phyloP scores from a whole-genome alignment of 2,329 filamentous ascomycete species.

The Venturia aucupariae region DNA sequence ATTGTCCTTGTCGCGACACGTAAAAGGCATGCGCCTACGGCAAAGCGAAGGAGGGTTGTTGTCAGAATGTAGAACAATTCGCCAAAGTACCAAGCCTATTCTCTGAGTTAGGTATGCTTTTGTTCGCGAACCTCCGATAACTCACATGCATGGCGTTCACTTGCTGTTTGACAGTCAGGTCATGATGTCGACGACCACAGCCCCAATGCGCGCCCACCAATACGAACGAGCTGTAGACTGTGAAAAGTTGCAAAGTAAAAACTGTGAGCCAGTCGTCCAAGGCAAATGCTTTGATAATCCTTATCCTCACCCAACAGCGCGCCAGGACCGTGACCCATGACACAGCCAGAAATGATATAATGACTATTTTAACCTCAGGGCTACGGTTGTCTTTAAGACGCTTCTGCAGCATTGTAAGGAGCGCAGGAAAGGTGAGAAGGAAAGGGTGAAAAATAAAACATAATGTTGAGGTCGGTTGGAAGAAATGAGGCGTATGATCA shows the following conservation, averaged over 20 bases:
- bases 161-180: neutral
- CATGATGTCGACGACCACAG: neutral
- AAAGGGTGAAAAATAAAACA: neutral
- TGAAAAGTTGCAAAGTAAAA: conserved; percentile 9
- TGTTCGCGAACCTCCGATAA: neutral
- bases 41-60: conserved; percentile 5
- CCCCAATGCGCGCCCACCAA: conserved; percentile 4
- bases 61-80: conserved; percentile 14
- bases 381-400: conserved; percentile 5
- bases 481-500: neutral
- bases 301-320: conserved; percentile 8
- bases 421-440: neutral
- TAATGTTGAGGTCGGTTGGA: neutral
- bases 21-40: conserved; percentile 13
- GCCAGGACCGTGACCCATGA: conserved; percentile 8
- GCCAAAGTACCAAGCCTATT: conserved; percentile 13
- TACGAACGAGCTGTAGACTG: neutral
- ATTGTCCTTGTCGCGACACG: conserved; percentile 8
- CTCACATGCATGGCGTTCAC: conserved; percentile 12
- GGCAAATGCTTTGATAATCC: conserved; percentile 13
- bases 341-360: conserved; percentile 4
- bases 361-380: neutral
- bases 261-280: conserved; percentile 15
- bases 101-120: neutral
- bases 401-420: neutral